Base-by-base conservation (phyloP, 2,329 filamentous ascomycete genomes). In the Botrytis cinerea region DNA sequence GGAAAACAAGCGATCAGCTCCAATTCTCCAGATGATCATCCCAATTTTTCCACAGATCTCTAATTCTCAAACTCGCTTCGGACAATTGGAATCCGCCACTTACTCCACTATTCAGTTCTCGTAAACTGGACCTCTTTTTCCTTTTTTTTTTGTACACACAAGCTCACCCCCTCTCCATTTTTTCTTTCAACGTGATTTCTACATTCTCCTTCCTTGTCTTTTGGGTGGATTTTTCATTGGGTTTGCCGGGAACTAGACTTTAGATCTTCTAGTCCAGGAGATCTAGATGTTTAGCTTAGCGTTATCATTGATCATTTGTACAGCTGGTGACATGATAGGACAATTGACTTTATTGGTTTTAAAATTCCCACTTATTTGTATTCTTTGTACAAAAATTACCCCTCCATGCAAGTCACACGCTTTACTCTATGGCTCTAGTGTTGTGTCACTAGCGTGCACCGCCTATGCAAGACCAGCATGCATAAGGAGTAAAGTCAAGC, bases 341-440 rank as follows among this genome's bases (percentile, higher is more conserved):
- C 48, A 60, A 72, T 28, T 51, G 61, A 59, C 61, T 57, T 51
- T 64, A 28, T 63, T 40, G 14, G 8, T 28, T 38, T 63, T 62
- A 16, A 14, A 20, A 18, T 28, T 40, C 46, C 57, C 28, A 43
- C 46, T 63, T 54, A 16, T n/a, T 25, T 54, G 20, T 6, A n/a
- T 40, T 22, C 25, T 28, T 54, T 70, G 20, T 28, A 14, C 2
- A 46, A 54, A 54, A 54, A 54, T 67, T 67, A 72, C 70, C 70
- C 70, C 70, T 68, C 70, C 48, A 72, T 72, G 70, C 70, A 72
- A 67, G 70, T 45, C 46, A 67, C 54, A 60, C 54, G 68, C 46
- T 68, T 68, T 45, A 16, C 38, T 59, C 61, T 40, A 40, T 67
- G 38, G 38, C 40, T 68, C 25, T 57, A 40, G 22, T 38, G 35